Evolutionary conservation across 106 monocot genomes (phyloP).

Genomic region (Gastrodia elata): DNA sequence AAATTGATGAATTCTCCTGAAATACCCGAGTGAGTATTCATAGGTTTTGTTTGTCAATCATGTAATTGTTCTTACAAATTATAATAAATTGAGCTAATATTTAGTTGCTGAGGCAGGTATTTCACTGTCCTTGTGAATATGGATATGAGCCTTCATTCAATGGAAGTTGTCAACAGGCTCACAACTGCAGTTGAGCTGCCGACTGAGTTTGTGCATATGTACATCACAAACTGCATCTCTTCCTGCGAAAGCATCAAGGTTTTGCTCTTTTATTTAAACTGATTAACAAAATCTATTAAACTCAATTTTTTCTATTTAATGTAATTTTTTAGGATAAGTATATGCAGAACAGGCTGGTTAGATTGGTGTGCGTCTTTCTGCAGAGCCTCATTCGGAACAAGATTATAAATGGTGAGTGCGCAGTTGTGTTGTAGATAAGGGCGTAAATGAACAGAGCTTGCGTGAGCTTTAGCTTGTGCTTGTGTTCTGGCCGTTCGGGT

Average conservation of each 20-base stretch:
- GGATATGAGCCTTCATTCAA: conserved; percentile 96
- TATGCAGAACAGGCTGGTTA: conserved; percentile 93
- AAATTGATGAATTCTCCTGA: conserved; percentile 89
- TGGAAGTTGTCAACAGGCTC: conserved; percentile 98
- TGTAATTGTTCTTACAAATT: not conserved
- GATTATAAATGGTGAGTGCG: conserved; percentile 76
- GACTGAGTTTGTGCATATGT: conserved; percentile 73
- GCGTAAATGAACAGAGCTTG: too few species aligned
- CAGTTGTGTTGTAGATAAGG: too few species aligned
- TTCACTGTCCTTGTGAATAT: conserved; percentile 85
- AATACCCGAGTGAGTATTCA: conserved; percentile 56
- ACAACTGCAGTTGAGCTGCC: conserved; percentile 87
- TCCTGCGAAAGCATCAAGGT: conserved; percentile 74
- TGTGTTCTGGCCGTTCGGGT: too few species aligned
- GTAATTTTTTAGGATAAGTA: conserved; percentile 99
- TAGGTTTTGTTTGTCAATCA: conserved; percentile 10
- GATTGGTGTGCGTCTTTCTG: conserved; percentile 91
- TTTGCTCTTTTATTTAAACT: not conserved
- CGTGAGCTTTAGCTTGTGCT: too few species aligned
- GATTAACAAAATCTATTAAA: not conserved
- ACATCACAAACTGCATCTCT: conserved; percentile 89
- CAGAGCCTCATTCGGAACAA: conserved; percentile 92
- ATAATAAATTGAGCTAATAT: not conserved
- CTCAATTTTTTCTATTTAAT: too few species aligned
- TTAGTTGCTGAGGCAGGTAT: conserved; percentile 41